Base-by-base conservation (phyloP, 2,329 filamentous ascomycete genomes). In the Exutisphaerella laricina region DNA sequence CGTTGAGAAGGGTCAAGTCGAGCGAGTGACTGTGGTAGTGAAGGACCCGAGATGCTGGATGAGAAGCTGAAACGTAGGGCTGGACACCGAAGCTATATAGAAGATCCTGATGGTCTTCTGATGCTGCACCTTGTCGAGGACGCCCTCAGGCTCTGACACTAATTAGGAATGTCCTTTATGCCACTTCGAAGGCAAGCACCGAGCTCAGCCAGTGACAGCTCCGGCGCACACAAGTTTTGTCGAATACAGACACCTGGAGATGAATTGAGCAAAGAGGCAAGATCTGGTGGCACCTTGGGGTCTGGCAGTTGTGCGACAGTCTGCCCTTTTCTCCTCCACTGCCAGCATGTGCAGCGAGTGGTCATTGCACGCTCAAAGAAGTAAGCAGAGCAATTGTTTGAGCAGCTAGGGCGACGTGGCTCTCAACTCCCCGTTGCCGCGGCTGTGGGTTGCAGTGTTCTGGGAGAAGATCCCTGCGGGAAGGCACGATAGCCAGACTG, bases 361-460 rank as follows among this genome's bases (percentile, higher is more conserved):
- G 58, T 54, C 55, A 53, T 52, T 54, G 53, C 55, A 41, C 36
- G 46, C 51, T 53, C 18, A 53, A 61, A 57, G 44, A 51, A 58
- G 56, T 55, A 62, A 58, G 53, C 49, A 55, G 51, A 60, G 52
- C 59, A 59, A 53, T 23, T 14, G 53, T 57, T 64, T 59, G 56
- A 62, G 61, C 60, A 56, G 64, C 65, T 58, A 60, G 58, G 65
- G 61, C 64, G 62, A 64, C 50, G 54, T 57, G 51, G 52, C 55
- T 55, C 48, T 44, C 45, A 53, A 14, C 55, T 59, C 41, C 61
- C 66, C 65, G 66, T 61, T 63, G 62, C 65, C 66, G 63, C 65
- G 65, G 60, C 51, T 60, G 65, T 66, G 66, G 54, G 65, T 66
- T 64, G 62, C 63, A 65, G 59, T 50, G 55, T 39, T 51, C 50